Base-by-base conservation (phyloP, 192 early-diverging fungal genomes). In the Chytriomyces hyalinus region DNA sequence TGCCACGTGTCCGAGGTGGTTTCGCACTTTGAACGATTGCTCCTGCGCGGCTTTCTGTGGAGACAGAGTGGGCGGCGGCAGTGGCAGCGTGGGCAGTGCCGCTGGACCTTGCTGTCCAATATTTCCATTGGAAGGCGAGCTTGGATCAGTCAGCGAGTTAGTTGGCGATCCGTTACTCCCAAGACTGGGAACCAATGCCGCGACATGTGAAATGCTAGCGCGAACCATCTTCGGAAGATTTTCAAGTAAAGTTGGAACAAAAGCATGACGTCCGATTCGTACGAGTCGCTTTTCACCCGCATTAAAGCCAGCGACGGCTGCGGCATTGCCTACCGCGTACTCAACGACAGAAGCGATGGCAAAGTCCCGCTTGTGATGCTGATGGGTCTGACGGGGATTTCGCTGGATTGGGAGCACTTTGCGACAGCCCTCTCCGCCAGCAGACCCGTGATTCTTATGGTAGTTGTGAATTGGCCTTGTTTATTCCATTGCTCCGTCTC, bases 391-490 rank as follows among this genome's bases (percentile, higher is more conserved):
- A 28, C 17, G 11, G 20, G 24, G 11, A 22, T 65, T 26, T 28
- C 36, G 15, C 20, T 43, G 13, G 63, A 65, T 6, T 65, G 63
- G 63, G 3, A 28, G 17, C 24, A 65, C 63, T 65, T 65, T 65
- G 63, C 63, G 3, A 13, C 3, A 6, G 20, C 36, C 17, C 36
- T 65, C 11, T 13, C 63, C 63, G 36, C 15, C 1, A 15, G 17
- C 24, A 13, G 63, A 28, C 36, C 63, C 63, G 63, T 65, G 36
- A 22, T 65, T 26, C 63, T 65, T 26, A 65, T 65, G 11, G 63
- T 57, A 57, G 2, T 57, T 57, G 53, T 5, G 20, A 4, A n/a
- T 36, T 36, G 1, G 4, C 36, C 36, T 57, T n/a, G 20, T 57
- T 57, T n/a, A 57, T 57, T n/a, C 0, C 20, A 57, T 57, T 13